Base-by-base conservation (phyloP, 2,329 filamentous ascomycete genomes). In the Fusarium sp. region DNA sequence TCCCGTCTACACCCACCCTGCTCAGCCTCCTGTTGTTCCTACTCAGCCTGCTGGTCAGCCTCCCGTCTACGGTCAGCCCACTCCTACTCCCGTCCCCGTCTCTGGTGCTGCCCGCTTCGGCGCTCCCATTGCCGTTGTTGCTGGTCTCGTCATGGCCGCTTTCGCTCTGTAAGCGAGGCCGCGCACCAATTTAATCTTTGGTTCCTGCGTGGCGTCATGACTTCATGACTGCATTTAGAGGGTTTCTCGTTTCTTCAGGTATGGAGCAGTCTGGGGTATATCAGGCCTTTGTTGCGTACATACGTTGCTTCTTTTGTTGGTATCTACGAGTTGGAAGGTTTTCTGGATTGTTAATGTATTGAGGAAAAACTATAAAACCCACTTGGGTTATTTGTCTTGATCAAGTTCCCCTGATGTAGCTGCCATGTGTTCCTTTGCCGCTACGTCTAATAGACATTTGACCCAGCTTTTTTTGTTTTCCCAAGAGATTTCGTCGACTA, bases 151-250 rank as follows among this genome's bases (percentile, higher is more conserved):
- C 67, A 77, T 82, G 67, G 83, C 83, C 66, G 69, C 81, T 68
- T 68, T 86, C 54, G 83, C 82, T 75, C 78, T 85, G 78, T 86
- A 83, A 84, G 76, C 57, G 60, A 60, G 54, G 64, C 54, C 59
- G 57, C 62, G 46, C 42, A 50, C 56, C 48, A 60, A 50, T 60
- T 59, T 71, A 55, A 60, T 76, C 44, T 71, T 71, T 64, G 68
- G 64, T 73, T 76, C 73, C 56, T 74, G 69, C 64, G 56, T 72
- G 73, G 69, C 67, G 75, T 74, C 73, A 75, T 77, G 75, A 77
- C 66, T 59, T 70, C 73, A 76, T 76, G 75, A 76, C 73, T 73
- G 70, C 75, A 77, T 76, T 74, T 77, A 77, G 75, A 77, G 75
- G 75, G 75, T 74, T 76, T 67, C 67, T 73, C 42, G 64, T 72